These are phyloP conservation scores for Colletotrichum liriopes DNA, from an alignment of 2,329 filamentous ascomycete species.

Conservation along the genomic window DNA sequence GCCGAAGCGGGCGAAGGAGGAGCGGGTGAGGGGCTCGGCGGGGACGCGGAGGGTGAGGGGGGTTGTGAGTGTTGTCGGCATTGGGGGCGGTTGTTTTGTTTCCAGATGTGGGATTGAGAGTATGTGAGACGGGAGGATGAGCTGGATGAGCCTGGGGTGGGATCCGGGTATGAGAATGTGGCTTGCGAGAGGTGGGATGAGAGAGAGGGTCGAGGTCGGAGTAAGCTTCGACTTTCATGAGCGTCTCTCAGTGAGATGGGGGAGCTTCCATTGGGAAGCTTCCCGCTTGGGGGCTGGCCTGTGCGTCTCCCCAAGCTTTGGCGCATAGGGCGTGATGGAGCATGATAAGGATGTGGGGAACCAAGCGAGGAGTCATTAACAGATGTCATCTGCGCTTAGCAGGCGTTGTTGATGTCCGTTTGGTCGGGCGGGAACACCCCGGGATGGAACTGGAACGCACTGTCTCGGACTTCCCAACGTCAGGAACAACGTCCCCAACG, in stretches of 20 bases:
- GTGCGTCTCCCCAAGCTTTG: conserved; percentile 11
- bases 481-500: background rate
- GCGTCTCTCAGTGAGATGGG: conserved; percentile 12
- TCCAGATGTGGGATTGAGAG: background rate
- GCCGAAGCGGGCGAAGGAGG: conserved; percentile 84
- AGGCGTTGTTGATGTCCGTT: background rate
- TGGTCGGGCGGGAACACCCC: background rate
- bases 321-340: conserved; percentile 15
- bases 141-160: background rate
- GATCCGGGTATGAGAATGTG: background rate
- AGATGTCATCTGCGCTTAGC: conserved; percentile 19
- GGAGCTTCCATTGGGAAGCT: conserved; percentile 27
- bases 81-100: conserved; percentile 7
- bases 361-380: background rate
- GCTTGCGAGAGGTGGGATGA: background rate
- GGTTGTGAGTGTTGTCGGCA: conserved; percentile 29
- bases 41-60: conserved; percentile 60
- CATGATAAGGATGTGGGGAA: conserved; percentile 16
- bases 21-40: conserved; percentile 77
- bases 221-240: conserved; percentile 16
- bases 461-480: conserved; percentile 37
- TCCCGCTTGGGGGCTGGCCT: conserved; percentile 20
- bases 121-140: background rate
- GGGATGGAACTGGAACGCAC: conserved; percentile 20
- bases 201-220: conserved; percentile 15